Percentiles rank a stretch among this genome's conserved stretches.
phyloP scores from a whole-genome alignment of 2,329 filamentous ascomycete genomes.

The Paecilomyces formosus region DNA sequence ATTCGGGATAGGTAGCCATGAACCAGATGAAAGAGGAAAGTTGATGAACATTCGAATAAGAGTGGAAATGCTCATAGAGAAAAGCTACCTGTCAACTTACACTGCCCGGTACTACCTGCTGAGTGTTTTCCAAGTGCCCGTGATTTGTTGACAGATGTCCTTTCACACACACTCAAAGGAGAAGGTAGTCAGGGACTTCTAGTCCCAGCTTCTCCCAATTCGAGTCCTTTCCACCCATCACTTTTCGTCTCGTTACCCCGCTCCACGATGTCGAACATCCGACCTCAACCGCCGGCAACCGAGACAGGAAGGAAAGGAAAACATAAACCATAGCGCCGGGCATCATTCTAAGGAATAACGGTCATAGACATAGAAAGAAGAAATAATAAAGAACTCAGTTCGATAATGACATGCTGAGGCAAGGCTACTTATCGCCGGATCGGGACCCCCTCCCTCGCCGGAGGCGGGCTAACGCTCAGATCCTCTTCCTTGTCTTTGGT shows the following conservation, averaged over 20 bases:
- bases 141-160: background rate
- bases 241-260: constrained; percentile 8
- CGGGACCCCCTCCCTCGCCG: constrained; percentile 49
- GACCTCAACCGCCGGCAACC: background rate
- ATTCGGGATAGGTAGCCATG: background rate
- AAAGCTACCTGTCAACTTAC: background rate
- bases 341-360: constrained; percentile 3
- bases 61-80: background rate
- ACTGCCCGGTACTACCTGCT: background rate
- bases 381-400: constrained; percentile 1
- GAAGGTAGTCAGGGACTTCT: background rate
- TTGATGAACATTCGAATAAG: background rate
- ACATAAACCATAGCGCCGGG: constrained; percentile 26
- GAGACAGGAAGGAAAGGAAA: constrained; percentile 2
- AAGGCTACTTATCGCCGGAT: constrained; percentile 49
- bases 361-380: constrained; percentile 7
- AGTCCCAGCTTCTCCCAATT: background rate
- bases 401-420: constrained; percentile 2
- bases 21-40: background rate
- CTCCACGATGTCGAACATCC: constrained; percentile 13
- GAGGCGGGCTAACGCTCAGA: constrained; percentile 39
- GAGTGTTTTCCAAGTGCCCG: background rate
- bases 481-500: constrained; percentile 43
- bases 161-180: background rate
- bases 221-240: background rate